A percentile compares a stretch with the other conserved stretches of the same genome.
phyloP scores from a whole-genome alignment of 805 yeast genomes.

The Cyberlindnera galapagoensis region DNA sequence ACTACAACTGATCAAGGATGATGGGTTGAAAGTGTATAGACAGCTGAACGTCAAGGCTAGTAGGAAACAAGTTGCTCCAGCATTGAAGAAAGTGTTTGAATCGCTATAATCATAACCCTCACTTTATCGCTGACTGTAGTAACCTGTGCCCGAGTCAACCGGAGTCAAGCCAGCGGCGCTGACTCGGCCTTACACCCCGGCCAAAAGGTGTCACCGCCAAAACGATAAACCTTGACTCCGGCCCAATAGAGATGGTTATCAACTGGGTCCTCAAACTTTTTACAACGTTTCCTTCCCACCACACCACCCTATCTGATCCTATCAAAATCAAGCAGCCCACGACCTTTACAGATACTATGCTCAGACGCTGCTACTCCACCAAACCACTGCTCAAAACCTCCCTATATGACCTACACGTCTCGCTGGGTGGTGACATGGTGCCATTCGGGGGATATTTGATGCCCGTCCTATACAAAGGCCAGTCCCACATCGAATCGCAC shows the following conservation, averaged over 20 bases:
- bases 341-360: slow-evolving; percentile 4
- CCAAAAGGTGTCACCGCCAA: slow-evolving; percentile 1
- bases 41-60: slow-evolving; percentile 61
- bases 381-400: slow-evolving; percentile 51
- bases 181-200: slow-evolving; percentile 3
- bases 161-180: too few relatives aligned
- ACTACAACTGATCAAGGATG: slow-evolving; percentile 5
- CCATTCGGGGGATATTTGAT: slow-evolving; percentile 94
- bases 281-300: background rate
- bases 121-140: too few relatives aligned
- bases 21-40: slow-evolving; percentile 21
- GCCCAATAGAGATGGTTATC: too few relatives aligned
- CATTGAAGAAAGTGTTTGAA: slow-evolving; percentile 22
- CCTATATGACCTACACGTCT: slow-evolving; percentile 69
- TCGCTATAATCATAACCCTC: slow-evolving; percentile 4
- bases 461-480: slow-evolving; percentile 88
- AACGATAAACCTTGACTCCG: slow-evolving; percentile 8
- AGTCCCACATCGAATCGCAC: slow-evolving; percentile 87
- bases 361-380: slow-evolving; percentile 22
- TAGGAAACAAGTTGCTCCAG: slow-evolving; percentile 84
- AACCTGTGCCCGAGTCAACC: too few relatives aligned
- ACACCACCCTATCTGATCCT: background rate
- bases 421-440: slow-evolving; percentile 83
- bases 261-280: background rate
- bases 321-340: too few relatives aligned